Conservation (phyloP, 2,329 filamentous ascomycete species). For the Rhexocercosporidium sp. region DNA sequence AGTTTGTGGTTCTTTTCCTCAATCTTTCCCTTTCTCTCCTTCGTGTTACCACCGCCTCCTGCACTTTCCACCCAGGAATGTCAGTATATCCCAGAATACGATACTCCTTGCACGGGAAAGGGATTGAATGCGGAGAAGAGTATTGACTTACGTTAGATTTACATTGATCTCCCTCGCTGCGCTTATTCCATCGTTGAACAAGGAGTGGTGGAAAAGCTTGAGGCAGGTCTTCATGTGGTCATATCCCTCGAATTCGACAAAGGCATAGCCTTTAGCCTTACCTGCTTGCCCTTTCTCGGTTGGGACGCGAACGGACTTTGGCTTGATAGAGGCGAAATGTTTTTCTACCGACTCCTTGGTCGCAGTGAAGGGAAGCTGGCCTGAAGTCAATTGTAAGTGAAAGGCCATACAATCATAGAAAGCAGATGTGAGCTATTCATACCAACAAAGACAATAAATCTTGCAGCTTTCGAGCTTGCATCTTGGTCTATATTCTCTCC, state of each 20-base stretch:
- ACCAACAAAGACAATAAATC: slow-evolving; percentile 83
- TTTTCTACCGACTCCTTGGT: slow-evolving; percentile 70
- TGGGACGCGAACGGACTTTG: slow-evolving; percentile 73
- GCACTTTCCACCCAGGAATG: slow-evolving; percentile 56
- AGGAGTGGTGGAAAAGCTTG: slow-evolving; percentile 86
- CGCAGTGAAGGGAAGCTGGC: slow-evolving; percentile 88
- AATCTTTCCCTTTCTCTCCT: slow-evolving; percentile 76
- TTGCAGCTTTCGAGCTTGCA: slow-evolving; percentile 42
- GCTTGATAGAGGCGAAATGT: slow-evolving; percentile 80
- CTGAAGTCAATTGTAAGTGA: slow-evolving; percentile 47
- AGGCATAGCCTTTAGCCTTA: slow-evolving; percentile 78
- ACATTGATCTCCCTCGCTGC: slow-evolving; percentile 83
- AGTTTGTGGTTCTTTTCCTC: slow-evolving; percentile 85
- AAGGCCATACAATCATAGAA: neutral
- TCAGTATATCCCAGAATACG: slow-evolving; percentile 21
- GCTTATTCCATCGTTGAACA: slow-evolving; percentile 64
- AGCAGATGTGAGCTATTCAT: slow-evolving; percentile 37
- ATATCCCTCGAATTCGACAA: slow-evolving; percentile 86
- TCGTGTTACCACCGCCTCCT: slow-evolving; percentile 82
- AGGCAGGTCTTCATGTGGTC: slow-evolving; percentile 93
- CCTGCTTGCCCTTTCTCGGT: slow-evolving; percentile 67
- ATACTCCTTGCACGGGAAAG: slow-evolving; percentile 2
- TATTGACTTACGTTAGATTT: slow-evolving; percentile 75
- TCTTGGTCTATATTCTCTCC: slow-evolving; percentile 25
- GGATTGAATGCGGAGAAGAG: slow-evolving; percentile 11